Evolutionary conservation across 768 basidiomycete species (phyloP), one percentile per base, ranked within the genome.

Genomic region (Termitomyces sp.): DNA sequence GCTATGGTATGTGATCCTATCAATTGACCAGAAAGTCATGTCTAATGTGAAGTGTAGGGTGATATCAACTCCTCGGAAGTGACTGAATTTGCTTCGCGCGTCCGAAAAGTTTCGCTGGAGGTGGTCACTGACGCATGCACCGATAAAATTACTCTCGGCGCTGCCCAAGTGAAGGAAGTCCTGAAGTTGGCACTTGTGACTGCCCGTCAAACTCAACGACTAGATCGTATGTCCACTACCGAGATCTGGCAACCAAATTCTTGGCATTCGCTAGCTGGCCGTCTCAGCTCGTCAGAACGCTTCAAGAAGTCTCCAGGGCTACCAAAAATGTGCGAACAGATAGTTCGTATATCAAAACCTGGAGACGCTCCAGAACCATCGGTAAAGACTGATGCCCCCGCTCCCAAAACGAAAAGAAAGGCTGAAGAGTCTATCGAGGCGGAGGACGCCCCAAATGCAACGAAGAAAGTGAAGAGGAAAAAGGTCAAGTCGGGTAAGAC

Each of bases 101-200:
- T 92, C 44, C 81, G 80, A 40, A 64, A 77, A 50, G 71, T 72
- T 4, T 67, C 93, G 50, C 74, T 84, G 33, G 75, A 76, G 20
- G 67, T 81, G 46, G 69, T 85, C 32, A 72, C 75, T 1, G 69
- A 71, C 14, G 81, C 86, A 6, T 82, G 84, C 61, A 73, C 78
- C 5, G 78, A 82, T 27, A 72, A 76, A 26, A 62, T 67, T 40
- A 65, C 74, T 10, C 69, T 87, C 43, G 85, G 82, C 16, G 77
- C 87, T 1, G 69, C 82, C 1, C 89, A 93, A 61, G 66, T 89
- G 65, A 96, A 93, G 72, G 88, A 90, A n/a, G 68, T 93, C 20
- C 69, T 93, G 56, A 95, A 91, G 71, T 72, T 90, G 52, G 86
- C 77, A 0, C 73, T 91, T 27, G 66, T 79, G 20, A 82, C 83